Percentiles rank a stretch among this genome's conserved stretches.
phyloP scores from a whole-genome alignment of 768 basidiomycete species.

The Macrocybe gigantea region DNA sequence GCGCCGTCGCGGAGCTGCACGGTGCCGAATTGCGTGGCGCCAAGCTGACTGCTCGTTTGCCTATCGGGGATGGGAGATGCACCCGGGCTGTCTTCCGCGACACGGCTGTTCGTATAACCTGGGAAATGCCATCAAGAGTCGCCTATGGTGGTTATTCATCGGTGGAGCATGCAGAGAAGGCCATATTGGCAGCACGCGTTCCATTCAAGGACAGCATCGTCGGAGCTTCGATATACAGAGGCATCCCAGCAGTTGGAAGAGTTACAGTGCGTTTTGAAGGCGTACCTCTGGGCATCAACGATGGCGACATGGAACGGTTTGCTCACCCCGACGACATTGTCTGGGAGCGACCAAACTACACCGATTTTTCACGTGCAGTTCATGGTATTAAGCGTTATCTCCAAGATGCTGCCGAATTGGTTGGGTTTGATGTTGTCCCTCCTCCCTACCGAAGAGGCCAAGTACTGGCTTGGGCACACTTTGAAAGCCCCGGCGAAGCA shows the following conservation, averaged over 20 bases:
- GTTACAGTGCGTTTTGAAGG: conserved; percentile 57
- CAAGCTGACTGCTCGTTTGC: conserved; percentile 38
- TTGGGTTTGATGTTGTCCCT: conserved; percentile 40
- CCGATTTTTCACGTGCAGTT: conserved; percentile 30
- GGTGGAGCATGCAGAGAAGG: conserved; percentile 40
- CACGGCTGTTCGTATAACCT: conserved; percentile 49
- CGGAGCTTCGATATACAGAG: conserved; percentile 44
- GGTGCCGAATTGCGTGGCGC: conserved; percentile 31
- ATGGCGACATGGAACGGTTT: conserved; percentile 39
- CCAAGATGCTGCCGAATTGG: conserved; percentile 20
- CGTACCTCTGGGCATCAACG: conserved; percentile 39
- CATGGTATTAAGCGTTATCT: conserved; percentile 37
- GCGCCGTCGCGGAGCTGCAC: conserved; percentile 48
- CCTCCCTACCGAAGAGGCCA: conserved; percentile 44
- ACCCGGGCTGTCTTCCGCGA: conserved; percentile 41
- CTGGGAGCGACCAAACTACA: conserved; percentile 42
- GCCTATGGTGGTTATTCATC: conserved; percentile 63
- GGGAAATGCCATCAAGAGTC: conserved; percentile 49
- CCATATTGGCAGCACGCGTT: conserved; percentile 36
- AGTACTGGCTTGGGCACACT: conserved; percentile 48
- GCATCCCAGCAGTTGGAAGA: conserved; percentile 50
- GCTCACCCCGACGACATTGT: conserved; percentile 44
- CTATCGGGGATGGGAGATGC: conserved; percentile 31
- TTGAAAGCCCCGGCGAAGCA: conserved; percentile 46
- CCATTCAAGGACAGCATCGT: conserved; percentile 35